Evolutionary conservation across 805 yeast species (phyloP).

Genomic region (Torulaspora quercuum): DNA sequence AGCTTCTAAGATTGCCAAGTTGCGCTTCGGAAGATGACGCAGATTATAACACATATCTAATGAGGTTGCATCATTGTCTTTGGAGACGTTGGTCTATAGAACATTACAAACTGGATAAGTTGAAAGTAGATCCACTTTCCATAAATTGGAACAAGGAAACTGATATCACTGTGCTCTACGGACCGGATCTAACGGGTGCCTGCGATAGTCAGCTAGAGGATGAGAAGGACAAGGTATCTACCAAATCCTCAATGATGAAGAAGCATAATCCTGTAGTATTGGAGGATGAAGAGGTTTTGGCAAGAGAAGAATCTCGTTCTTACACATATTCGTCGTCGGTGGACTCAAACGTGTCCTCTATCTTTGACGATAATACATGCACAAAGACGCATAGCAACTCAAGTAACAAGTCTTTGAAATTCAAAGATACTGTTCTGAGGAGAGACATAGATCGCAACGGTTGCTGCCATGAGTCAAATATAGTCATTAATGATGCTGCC

Average conservation of each 20-base stretch:
- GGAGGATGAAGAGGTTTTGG: slow-evolving; percentile 8
- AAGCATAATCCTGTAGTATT: slow-evolving; percentile 3
- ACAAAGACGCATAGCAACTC: slow-evolving; percentile 9
- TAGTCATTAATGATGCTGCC: slow-evolving; percentile 26
- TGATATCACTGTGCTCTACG: slow-evolving; percentile 94
- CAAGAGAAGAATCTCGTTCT: slow-evolving; percentile 3
- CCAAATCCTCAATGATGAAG: background rate
- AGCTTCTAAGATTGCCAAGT: slow-evolving; percentile 32
- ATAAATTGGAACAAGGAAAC: slow-evolving; percentile 94
- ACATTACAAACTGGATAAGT: slow-evolving; percentile 49
- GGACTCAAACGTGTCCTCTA: slow-evolving; percentile 28
- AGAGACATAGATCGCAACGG: slow-evolving; percentile 30
- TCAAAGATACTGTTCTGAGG: slow-evolving; percentile 25
- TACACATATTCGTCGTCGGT: slow-evolving; percentile 23
- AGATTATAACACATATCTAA: slow-evolving; percentile 34
- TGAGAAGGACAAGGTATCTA: background rate
- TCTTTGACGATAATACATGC: slow-evolving; percentile 24
- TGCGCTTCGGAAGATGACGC: slow-evolving; percentile 36
- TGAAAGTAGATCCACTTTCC: slow-evolving; percentile 73
- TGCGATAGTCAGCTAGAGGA: slow-evolving; percentile 1
- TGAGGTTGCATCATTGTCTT: slow-evolving; percentile 71
- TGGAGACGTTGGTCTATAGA: slow-evolving; percentile 97
- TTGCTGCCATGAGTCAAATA: slow-evolving; percentile 19
- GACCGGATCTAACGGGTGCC: slow-evolving; percentile 50
- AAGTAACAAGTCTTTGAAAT: slow-evolving; percentile 22